Conservation (phyloP, 495 filamentous ascomycete species). For the Neurospora pannonica region DNA sequence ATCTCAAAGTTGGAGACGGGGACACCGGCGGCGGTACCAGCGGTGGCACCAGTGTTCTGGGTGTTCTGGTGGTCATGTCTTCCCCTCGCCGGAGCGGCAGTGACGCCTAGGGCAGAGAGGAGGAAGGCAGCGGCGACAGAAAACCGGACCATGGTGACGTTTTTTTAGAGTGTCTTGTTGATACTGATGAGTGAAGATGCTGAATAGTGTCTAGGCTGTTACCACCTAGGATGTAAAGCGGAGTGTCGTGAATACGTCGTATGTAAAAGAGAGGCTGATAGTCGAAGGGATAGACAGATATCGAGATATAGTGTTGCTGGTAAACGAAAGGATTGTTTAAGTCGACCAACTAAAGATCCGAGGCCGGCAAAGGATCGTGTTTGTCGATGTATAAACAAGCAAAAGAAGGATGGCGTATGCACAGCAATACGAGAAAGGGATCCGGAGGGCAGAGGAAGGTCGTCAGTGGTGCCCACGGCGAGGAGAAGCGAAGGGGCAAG, state of each 20-base stretch:
- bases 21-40: conserved; percentile 24
- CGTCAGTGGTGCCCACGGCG: background rate
- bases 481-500: conserved; percentile 3
- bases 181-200: background rate
- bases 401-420: conserved; percentile 6
- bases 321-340: background rate
- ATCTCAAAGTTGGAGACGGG: conserved; percentile 35
- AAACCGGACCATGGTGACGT: conserved; percentile 20
- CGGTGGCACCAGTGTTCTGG: background rate
- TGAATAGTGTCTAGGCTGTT: background rate
- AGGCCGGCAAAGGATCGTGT: background rate
- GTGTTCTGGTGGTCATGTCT: background rate
- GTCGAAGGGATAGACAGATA: background rate
- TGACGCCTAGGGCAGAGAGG: conserved; percentile 22
- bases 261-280: background rate
- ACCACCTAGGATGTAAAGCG: background rate
- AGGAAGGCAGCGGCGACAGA: conserved; percentile 20
- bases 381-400: background rate
- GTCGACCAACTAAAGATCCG: background rate
- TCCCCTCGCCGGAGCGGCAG: conserved; percentile 16
- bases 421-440: conserved; percentile 5
- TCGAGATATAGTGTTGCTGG: background rate
- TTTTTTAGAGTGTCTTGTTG: background rate
- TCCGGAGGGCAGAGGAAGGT: background rate
- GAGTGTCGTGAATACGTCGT: background rate